Evolutionary conservation across 192 early-diverging fungal genomes (phyloP), one percentile per base, ranked within the genome.

Genomic region (Rhizophlyctis rosea): DNA sequence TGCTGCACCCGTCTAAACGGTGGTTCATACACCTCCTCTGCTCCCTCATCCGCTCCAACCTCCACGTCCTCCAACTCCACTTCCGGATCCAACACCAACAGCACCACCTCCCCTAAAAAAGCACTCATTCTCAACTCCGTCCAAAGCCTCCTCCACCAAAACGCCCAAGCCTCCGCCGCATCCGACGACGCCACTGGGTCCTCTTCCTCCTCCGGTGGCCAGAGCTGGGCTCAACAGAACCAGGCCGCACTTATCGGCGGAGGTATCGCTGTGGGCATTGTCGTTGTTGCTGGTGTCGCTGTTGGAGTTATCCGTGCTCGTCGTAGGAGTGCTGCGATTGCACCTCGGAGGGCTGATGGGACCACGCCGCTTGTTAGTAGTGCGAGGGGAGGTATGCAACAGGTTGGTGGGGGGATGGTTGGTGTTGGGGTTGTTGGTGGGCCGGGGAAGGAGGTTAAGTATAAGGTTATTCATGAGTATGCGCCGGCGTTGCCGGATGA

Each of bases 381-480:
- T 18, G 39, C 39, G 18, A 44, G 39, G 18, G 39, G 9, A 18
- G 7, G 9, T 13, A 44, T 44, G 39, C 9, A 18, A 7, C 9
- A 7, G 39, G 7, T 18, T 7, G 39, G 39, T 44, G 39, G 9
- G 7, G 39, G 9, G 7, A n/a, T n/a, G n/a, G n/a, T n/a, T n/a
- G 39, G 9, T 44, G 39, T 18, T 18, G 39, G 9, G 7, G 39
- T 7, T 7, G 7, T 44, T 18, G 18, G 18, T 44, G 39, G 39
- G 9, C 9, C 39, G 18, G 39, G 9, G 9, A 13, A 44, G 9
- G 9, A 44, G 4, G 36, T 61, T 0, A 56, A 61, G 24, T 68
- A 57, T 50, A 16, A 23, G 30, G 71, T 69, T 18, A 32, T 73
- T 0, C 60, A 65, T 31, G 69, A 73, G 21, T 73, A 70, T 55